Conservation (phyloP, 805 yeast genomes). For the Myxozyma nipponensis region DNA sequence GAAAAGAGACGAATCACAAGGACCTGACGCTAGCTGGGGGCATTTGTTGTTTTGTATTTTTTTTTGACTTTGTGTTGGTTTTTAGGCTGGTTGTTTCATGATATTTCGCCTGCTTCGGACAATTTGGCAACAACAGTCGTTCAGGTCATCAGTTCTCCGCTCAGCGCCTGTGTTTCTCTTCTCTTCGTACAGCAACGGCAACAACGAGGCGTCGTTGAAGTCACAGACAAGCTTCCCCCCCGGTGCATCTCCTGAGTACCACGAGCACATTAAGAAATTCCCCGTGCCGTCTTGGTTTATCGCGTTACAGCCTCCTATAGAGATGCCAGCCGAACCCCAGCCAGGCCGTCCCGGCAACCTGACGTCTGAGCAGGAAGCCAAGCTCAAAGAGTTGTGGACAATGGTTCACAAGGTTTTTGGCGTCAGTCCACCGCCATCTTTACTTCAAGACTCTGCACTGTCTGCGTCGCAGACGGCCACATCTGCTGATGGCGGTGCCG, state of each 20-base stretch:
- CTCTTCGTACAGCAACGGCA: background rate
- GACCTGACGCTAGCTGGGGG: too few species aligned
- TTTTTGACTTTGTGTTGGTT: too few species aligned
- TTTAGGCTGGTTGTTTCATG: background rate
- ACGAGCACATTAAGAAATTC: background rate
- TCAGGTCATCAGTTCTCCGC: background rate
- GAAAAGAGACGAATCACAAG: too few species aligned
- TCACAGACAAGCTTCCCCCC: too few species aligned
- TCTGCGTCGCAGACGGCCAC: slow-evolving; percentile 3
- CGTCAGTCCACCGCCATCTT: slow-evolving; percentile 28
- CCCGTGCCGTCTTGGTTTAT: slow-evolving; percentile 19
- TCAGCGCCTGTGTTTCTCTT: background rate
- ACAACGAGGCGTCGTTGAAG: background rate
- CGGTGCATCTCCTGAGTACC: background rate
- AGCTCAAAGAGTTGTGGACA: slow-evolving; percentile 41
- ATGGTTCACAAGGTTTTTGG: slow-evolving; percentile 20
- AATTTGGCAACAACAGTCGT: background rate
- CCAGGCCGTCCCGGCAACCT: slow-evolving; percentile 41
- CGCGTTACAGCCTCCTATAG: slow-evolving; percentile 24
- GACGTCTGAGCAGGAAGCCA: slow-evolving; percentile 39
- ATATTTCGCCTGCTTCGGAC: background rate
- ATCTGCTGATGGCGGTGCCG: slow-evolving; percentile 12
- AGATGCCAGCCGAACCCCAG: slow-evolving; percentile 15
- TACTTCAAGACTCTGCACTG: slow-evolving; percentile 22
- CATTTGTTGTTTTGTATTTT: too few species aligned